Conservation (phyloP, 495 filamentous ascomycete species). For the Chaetomidium leptoderma region DNA sequence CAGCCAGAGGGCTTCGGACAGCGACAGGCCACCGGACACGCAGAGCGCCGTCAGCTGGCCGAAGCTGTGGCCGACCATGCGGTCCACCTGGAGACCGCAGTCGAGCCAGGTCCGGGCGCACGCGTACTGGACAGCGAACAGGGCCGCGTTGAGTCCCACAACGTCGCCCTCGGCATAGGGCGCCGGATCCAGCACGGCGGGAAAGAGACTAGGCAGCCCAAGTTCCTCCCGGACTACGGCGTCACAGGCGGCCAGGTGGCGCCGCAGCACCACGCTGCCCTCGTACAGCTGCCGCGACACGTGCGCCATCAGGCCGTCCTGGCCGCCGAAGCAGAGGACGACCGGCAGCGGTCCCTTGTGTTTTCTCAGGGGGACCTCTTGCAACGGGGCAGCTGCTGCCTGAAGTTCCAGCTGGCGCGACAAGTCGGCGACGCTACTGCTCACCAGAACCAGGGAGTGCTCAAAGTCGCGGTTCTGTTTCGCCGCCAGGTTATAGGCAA, state of each 20-base stretch:
- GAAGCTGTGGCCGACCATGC: conserved; percentile 51
- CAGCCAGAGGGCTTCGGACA: conserved; percentile 40
- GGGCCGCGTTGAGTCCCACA: conserved; percentile 34
- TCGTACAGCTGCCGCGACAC: conserved; percentile 37
- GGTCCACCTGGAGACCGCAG: conserved; percentile 36
- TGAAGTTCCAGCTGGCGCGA: too few species aligned
- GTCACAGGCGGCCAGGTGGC: conserved; percentile 41
- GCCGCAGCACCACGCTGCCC: conserved; percentile 26
- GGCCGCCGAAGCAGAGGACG: conserved; percentile 50
- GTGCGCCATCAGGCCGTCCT: conserved; percentile 37
- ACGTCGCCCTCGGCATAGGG: conserved; percentile 25
- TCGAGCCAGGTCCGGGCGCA: conserved; percentile 50
- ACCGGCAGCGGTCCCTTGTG: too few species aligned
- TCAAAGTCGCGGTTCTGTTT: too few species aligned
- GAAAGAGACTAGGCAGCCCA: conserved; percentile 41
- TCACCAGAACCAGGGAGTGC: too few species aligned
- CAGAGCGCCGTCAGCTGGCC: conserved; percentile 50
- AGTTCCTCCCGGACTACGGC: conserved; percentile 4
- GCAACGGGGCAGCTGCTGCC: too few species aligned
- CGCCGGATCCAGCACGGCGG: conserved; percentile 52
- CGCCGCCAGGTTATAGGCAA: too few species aligned
- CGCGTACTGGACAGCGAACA: conserved; percentile 51
- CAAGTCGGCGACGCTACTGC: too few species aligned
- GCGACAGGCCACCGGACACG: conserved; percentile 35
- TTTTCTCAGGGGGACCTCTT: too few species aligned